phyloP scores from a whole-genome alignment of 177 flowering plant species.

The Telopea speciosissima region DNA sequence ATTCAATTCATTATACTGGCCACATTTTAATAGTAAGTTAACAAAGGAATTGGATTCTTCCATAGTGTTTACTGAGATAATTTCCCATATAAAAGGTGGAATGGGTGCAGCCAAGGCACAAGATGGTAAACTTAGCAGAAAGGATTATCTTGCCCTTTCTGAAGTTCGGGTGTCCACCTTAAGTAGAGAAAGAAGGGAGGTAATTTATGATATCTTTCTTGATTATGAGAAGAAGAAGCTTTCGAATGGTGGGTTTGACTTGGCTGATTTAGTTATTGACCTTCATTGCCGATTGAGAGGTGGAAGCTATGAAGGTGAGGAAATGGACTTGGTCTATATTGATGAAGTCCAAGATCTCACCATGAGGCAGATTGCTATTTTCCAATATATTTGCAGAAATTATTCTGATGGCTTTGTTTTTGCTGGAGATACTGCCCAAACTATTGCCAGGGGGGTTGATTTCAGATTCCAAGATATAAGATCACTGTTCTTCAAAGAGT shows the following conservation, averaged over 20 bases:
- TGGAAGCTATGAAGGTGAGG: conserved; percentile 34
- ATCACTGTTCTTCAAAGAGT: conserved; percentile 57
- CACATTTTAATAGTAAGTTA: conserved; percentile 44
- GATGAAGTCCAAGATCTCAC: conserved; percentile 90
- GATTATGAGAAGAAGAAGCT: conserved; percentile 61
- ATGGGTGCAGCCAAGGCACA: conserved; percentile 19
- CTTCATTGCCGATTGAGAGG: conserved; percentile 45
- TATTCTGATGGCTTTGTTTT: conserved; percentile 69
- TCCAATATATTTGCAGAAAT: conserved; percentile 60
- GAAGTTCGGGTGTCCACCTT: conserved; percentile 44
- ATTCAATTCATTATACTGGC: conserved; percentile 58
- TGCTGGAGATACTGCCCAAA: conserved; percentile 82
- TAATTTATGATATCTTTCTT: conserved; percentile 47
- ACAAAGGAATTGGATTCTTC: conserved; percentile 59
- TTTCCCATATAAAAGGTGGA: conserved; percentile 70
- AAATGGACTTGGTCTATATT: conserved; percentile 66
- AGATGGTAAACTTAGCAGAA: conserved; percentile 36
- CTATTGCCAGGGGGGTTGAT: conserved; percentile 74
- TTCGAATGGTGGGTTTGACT: conserved; percentile 54
- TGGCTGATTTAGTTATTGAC: conserved; percentile 68
- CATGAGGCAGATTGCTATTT: conserved; percentile 70
- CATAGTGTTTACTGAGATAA: conserved; percentile 63
- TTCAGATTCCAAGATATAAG: conserved; percentile 70
- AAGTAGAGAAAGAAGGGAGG: conserved; percentile 33
- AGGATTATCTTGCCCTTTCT: conserved; percentile 44